These are phyloP conservation scores for Pinus tabuliformis DNA, from an alignment of 75 land plant genomes.

Conservation along the genomic window DNA sequence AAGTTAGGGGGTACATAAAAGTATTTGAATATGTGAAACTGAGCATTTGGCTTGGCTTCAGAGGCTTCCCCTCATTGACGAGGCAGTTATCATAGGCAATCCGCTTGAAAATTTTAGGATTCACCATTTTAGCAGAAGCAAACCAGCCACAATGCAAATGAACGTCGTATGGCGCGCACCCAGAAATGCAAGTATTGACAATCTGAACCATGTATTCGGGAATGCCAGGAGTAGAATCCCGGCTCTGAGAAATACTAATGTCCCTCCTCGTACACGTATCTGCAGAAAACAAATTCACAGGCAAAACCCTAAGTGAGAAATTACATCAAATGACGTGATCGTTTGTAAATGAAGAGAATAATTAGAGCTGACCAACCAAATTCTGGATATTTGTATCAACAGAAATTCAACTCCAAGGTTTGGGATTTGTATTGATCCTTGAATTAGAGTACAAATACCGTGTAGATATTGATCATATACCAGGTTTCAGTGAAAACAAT, in stretches of 20 bases:
- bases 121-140: constrained; percentile 43
- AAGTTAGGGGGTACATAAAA: constrained; percentile 47
- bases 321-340: no score
- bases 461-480: no score
- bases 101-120: constrained; percentile 35
- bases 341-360: no score
- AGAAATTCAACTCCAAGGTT: no score
- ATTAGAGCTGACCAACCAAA: no score
- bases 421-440: no score
- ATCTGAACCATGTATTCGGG: constrained; percentile 72
- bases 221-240: constrained; percentile 41
- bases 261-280: constrained; percentile 49
- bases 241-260: constrained; percentile 63
- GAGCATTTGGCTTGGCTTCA: constrained; percentile 26
- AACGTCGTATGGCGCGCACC: constrained; percentile 61
- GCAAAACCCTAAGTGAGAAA: no score
- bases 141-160: constrained; percentile 82
- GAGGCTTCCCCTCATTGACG: constrained; percentile 41
- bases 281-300: not conserved
- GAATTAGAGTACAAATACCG: no score
- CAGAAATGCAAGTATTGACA: constrained; percentile 62
- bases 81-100: constrained; percentile 45
- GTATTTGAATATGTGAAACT: constrained; percentile 43
- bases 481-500: no score
- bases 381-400: no score